Base-by-base conservation (phyloP, 352 stramenopile species). In the Chrysophaeum taylorii region DNA sequence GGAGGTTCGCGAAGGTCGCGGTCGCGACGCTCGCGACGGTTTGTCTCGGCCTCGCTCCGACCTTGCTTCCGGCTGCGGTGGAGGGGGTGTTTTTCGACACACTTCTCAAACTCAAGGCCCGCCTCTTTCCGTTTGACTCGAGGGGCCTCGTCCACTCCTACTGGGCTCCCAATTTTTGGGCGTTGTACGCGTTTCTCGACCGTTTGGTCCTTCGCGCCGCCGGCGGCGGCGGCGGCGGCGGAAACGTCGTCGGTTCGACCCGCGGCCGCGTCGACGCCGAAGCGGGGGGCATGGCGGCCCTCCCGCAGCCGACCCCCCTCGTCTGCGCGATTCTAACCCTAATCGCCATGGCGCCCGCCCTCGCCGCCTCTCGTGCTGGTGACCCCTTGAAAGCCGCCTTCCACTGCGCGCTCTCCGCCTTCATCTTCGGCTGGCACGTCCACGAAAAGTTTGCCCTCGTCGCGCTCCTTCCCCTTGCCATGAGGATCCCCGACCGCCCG, bases 161-260 rank as follows among this genome's bases (percentile, higher is more conserved):
- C 81, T 99, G 95, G 95, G 94, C 95, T 1, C 92, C 92, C 7
- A 99, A 99, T 76, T 73, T 96, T 15, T 99, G 94, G 94, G 93
- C 94, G 16, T 71, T 98, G 0, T 99, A 98, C 73, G 84, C 83
- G 0, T 92, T 95, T 61, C 42, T 86, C 0, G 88, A 96, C 75
- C 92, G 92, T 71, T 68, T 94, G 2, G 48, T 76, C 71, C 69
- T 52, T 38, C 48, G 75, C 18, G 53, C 29, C 18, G 73, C 45
- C 31, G 15, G 48, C 14, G 14, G 27, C 7, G 21, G 21, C 33
- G n/a, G 2, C 18, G 37, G 57, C 31, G 81, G 78, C 14, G 18
- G 41, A 7, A 0, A 76, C 25, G 71, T 88, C 15, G 85, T 81
- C 42, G 75, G 86, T n/a, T 91, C 89, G 84, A 93, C 85, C 54